Percentiles rank a stretch among this genome's conserved stretches.
Conservation (phyloP, 2,329 filamentous ascomycete genomes). For the Aspergillus pseudoviridinutans region DNA sequence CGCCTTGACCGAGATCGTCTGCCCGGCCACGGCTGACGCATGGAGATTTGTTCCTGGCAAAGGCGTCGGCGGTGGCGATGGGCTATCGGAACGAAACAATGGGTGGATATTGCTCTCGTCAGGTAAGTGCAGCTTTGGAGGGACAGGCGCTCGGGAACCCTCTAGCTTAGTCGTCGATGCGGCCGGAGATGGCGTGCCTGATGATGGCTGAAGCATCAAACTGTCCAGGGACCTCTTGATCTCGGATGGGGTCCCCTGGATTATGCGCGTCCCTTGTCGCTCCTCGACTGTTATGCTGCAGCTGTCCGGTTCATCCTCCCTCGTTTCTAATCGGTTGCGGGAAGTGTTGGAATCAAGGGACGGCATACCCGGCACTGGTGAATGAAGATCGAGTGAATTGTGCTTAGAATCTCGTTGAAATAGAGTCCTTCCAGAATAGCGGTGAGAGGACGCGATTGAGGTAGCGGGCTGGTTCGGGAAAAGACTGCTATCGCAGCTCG, state of each 20-base stretch:
- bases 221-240: conserved; percentile 25
- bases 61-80: conserved; percentile 49
- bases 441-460: conserved; percentile 25
- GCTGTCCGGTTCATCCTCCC: conserved; percentile 8
- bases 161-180: conserved; percentile 17
- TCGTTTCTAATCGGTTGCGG: conserved; percentile 1
- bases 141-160: conserved; percentile 9
- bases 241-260: conserved; percentile 13
- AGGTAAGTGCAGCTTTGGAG: conserved; percentile 17
- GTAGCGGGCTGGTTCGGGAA: conserved; percentile 14
- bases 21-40: conserved; percentile 52
- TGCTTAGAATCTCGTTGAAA: conserved; percentile 21
- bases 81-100: conserved; percentile 53
- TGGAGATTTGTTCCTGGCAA: conserved; percentile 53
- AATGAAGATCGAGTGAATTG: conserved; percentile 20
- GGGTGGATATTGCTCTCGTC: conserved; percentile 56
- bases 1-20: conserved; percentile 44
- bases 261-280: neutral
- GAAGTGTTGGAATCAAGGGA: conserved; percentile 7
- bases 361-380: conserved; percentile 6
- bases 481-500: conserved; percentile 8
- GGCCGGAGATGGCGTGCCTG: conserved; percentile 15
- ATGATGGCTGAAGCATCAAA: conserved; percentile 17
- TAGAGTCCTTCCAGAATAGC: conserved; percentile 30
- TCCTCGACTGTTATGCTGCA: conserved; percentile 6